These are phyloP conservation scores for Gymnopilus junonius DNA, from an alignment of 768 basidiomycete genomes.

Conservation along the genomic window DNA sequence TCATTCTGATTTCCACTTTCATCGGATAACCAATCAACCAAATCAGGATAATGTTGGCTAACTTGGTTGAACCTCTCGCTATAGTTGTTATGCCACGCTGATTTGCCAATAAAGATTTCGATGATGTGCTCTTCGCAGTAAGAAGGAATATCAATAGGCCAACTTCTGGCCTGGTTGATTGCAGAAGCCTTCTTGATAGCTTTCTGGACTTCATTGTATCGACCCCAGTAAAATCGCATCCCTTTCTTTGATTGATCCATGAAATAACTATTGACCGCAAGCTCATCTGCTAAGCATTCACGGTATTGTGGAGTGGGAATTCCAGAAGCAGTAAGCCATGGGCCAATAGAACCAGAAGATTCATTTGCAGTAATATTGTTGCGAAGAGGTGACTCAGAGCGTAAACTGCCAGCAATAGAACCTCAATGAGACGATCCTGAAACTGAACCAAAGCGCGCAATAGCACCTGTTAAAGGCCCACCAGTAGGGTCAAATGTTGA, in stretches of 20 bases:
- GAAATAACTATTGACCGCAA: not conserved
- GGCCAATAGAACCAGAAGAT: too few relatives aligned
- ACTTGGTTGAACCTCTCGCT: not conserved
- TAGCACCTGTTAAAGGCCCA: too few relatives aligned
- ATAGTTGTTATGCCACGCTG: not conserved
- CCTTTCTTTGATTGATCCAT: not conserved
- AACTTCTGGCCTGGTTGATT: not conserved
- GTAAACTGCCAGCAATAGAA: too few relatives aligned
- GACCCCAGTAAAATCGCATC: not conserved
- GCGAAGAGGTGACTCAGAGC: too few relatives aligned
- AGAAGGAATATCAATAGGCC: not conserved
- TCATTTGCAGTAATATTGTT: too few relatives aligned
- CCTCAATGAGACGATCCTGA: too few relatives aligned
- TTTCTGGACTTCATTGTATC: not conserved
- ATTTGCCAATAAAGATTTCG: not conserved
- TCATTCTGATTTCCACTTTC: not conserved
- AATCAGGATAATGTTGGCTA: not conserved
- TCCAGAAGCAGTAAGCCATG: too few relatives aligned
- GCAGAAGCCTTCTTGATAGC: not conserved
- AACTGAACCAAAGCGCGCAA: too few relatives aligned
- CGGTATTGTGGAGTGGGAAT: too few relatives aligned
- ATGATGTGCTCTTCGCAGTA: not conserved
- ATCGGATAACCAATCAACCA: not conserved
- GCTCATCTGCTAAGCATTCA: not conserved
- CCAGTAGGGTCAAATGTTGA: too few relatives aligned